Evolutionary conservation across 805 yeast genomes (phyloP).

Genomic region (Metschnikowia matae): DNA sequence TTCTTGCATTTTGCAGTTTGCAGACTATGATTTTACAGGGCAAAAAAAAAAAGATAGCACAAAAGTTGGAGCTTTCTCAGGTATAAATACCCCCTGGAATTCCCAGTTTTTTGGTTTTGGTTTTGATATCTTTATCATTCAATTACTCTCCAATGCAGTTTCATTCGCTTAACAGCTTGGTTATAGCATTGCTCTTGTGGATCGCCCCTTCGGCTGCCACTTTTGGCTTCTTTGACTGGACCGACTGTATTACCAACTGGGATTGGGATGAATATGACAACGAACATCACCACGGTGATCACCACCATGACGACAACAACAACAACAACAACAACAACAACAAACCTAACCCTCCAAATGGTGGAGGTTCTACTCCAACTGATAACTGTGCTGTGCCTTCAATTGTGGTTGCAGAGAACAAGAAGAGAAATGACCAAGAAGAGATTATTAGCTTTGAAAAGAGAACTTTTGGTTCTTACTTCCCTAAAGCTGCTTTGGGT

Average conservation of each 20-base stretch:
- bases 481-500: slow-evolving; percentile 8
- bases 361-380: not conserved
- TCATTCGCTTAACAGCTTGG: not conserved
- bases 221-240: not conserved
- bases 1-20: not conserved
- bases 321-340: not conserved
- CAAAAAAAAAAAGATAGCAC: no score
- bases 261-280: not conserved
- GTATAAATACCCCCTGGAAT: not conserved
- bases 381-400: not conserved
- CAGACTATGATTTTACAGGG: not conserved
- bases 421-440: slow-evolving; percentile 3
- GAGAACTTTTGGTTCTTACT: not conserved
- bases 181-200: slow-evolving; percentile 3
- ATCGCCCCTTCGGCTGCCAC: slow-evolving; percentile 3
- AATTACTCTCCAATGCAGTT: not conserved
- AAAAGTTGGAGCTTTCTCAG: not conserved
- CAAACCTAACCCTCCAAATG: not conserved
- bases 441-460: not conserved
- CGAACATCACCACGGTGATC: not conserved
- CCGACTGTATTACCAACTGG: slow-evolving; percentile 2
- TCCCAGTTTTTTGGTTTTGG: not conserved
- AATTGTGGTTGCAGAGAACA: not conserved
- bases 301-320: not conserved
- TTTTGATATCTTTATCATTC: not conserved